These are phyloP conservation scores for Podaxis sp. DNA, from an alignment of 768 basidiomycete species.

Conservation along the genomic window DNA sequence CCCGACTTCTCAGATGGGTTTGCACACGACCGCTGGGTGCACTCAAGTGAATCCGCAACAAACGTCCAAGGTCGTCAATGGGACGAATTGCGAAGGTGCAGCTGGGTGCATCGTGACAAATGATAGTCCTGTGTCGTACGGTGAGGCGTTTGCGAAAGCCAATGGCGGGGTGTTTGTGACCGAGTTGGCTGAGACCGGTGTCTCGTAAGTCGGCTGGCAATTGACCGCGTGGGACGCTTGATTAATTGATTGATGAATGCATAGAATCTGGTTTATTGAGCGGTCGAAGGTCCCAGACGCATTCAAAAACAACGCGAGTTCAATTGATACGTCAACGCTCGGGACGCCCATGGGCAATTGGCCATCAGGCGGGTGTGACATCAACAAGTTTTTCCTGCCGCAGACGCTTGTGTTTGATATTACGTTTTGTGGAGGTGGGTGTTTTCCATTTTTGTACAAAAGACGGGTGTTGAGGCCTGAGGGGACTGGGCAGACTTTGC, in stretches of 20 bases:
- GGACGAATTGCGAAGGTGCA: slow-evolving; percentile 54
- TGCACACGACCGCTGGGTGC: slow-evolving; percentile 70
- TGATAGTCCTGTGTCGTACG: slow-evolving; percentile 56
- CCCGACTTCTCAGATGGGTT: slow-evolving; percentile 61
- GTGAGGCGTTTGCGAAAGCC: slow-evolving; percentile 59
- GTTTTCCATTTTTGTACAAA: background rate
- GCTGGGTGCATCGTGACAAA: slow-evolving; percentile 67
- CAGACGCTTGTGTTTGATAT: slow-evolving; percentile 19
- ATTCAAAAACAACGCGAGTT: background rate
- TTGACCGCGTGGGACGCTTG: slow-evolving; percentile 17
- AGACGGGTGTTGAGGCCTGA: background rate
- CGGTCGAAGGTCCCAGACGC: slow-evolving; percentile 14
- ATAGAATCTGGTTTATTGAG: slow-evolving; percentile 20
- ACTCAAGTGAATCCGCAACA: slow-evolving; percentile 45
- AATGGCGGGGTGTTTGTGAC: slow-evolving; percentile 79
- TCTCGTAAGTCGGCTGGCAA: slow-evolving; percentile 51
- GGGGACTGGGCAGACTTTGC: slow-evolving; percentile 14
- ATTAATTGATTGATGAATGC: background rate
- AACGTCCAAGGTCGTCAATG: slow-evolving; percentile 50
- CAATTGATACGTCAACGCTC: slow-evolving; percentile 20
- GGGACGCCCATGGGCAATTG: slow-evolving; percentile 20
- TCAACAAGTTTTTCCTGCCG: slow-evolving; percentile 14
- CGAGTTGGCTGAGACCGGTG: slow-evolving; percentile 63
- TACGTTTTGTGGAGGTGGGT: slow-evolving; percentile 19
- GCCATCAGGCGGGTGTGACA: slow-evolving; percentile 16